Base-by-base conservation (phyloP, 208 protist species). In the Acanthamoeba healyi region DNA sequence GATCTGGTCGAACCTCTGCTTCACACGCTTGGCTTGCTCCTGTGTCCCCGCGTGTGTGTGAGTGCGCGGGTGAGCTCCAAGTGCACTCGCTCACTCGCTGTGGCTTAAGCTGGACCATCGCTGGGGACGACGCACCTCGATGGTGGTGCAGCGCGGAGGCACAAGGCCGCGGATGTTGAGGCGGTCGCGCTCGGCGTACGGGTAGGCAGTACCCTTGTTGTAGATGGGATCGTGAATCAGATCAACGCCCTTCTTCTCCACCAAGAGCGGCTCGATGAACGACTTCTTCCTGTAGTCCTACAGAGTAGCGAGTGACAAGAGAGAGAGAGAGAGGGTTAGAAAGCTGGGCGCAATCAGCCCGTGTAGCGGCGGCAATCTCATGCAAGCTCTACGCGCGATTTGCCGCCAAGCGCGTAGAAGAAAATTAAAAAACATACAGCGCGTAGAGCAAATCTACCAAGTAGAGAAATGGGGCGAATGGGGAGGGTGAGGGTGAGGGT, bases 201-300 rank as follows among this genome's bases (percentile, higher is more conserved):
- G 79, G n/a, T 87, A 87, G 79, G 46, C 79, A 2, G 79, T 87
- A 22, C 79, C 79, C 49, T 87, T 87, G 79, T 87, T 87, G 79
- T 87, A 87, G 44, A 87, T 51, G 46, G 79, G 79, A 22, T 87
- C 79, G 44, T 87, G 79, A 22, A 87, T 87, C 29, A 87, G 44
- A 40, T 61, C 49, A 32, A 61, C 46, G 4, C 79, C 79, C 49
- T 63, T 61, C 79, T 87, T 87, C 19, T 87, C 79, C 29, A 87
- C 79, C 46, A 63, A 26, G 15, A 87, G 40, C 15, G 79, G 79
- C 46, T 77, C 67, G 34, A 77, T 77, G 22, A 77, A 77, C 7
- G 14, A n/a, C 67, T 77, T 77, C 34, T 77, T 77, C 38, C 67
- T 77, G 67, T 77, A 77, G 67, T 77, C 67, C 67, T 77, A 6